Evolutionary conservation across 352 stramenopile species (phyloP).

Genomic region (Blastocystis hominis): DNA sequence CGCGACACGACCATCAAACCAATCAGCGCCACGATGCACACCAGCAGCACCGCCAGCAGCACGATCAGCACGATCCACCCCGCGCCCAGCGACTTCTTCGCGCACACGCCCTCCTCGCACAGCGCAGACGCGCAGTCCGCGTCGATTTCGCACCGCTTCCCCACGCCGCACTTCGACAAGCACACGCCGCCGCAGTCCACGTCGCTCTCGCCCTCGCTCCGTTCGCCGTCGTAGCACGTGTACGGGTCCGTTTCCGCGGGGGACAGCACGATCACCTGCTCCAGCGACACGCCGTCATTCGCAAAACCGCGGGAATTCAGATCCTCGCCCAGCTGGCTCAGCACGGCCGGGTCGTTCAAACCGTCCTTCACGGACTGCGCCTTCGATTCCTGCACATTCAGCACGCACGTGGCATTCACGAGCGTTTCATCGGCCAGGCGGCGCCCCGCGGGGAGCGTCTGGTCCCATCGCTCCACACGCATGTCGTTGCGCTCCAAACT

Average conservation of each 20-base stretch:
- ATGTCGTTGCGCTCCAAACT: not conserved
- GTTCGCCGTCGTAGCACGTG: conserved; percentile 19
- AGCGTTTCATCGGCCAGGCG: not conserved
- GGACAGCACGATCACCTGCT: not conserved
- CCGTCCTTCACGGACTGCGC: not conserved
- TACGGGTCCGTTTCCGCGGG: not conserved
- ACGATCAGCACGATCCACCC: not conserved
- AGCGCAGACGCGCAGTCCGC: not conserved
- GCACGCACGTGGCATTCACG: not conserved
- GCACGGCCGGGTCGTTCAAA: not conserved
- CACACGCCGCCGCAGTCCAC: conserved; percentile 46
- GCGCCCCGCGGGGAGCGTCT: no score
- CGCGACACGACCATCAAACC: not conserved
- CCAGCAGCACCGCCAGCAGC: not conserved
- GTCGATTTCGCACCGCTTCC: not conserved
- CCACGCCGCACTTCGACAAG: not conserved
- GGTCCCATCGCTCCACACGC: not conserved
- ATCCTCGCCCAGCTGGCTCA: not conserved
- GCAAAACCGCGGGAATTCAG: not conserved
- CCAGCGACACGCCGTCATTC: not conserved
- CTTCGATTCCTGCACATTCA: not conserved
- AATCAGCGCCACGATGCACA: not conserved
- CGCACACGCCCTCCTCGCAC: conserved; percentile 2
- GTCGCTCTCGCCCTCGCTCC: not conserved
- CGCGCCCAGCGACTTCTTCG: not conserved